Conservation (phyloP, 1,284 basidiomycete genomes). For the Marasmius fiardii region DNA sequence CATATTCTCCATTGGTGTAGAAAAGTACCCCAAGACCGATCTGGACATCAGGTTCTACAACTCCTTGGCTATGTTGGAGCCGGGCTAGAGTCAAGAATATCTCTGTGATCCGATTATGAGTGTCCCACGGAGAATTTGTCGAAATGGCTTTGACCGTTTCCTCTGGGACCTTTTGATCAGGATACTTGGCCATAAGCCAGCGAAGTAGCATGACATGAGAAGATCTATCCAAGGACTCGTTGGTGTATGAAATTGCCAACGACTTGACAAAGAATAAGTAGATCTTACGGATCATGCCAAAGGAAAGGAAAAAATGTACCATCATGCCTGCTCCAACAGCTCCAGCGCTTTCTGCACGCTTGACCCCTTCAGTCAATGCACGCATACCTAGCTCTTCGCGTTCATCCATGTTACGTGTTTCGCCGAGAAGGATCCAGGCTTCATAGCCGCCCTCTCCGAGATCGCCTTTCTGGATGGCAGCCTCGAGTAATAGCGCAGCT, state of each 20-base stretch:
- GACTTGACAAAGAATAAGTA: conserved; percentile 48
- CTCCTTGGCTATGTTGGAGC: conserved; percentile 63
- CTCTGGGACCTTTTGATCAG: conserved; percentile 55
- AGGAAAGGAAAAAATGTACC: conserved; percentile 41
- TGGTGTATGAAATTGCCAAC: conserved; percentile 95
- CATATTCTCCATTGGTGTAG: conserved; percentile 81
- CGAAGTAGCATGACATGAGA: conserved; percentile 87
- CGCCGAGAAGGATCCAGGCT: conserved; percentile 92
- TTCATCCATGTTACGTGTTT: conserved; percentile 97
- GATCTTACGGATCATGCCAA: background rate
- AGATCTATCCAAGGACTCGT: conserved; percentile 90
- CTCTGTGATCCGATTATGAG: conserved; percentile 80
- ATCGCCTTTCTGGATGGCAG: conserved; percentile 79
- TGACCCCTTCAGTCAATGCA: conserved; percentile 69
- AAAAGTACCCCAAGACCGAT: conserved; percentile 92
- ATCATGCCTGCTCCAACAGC: conserved; percentile 79
- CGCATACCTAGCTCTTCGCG: conserved; percentile 78
- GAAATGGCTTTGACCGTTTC: conserved; percentile 55
- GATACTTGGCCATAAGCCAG: conserved; percentile 83
- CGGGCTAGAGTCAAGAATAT: conserved; percentile 85
- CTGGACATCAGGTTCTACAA: conserved; percentile 92
- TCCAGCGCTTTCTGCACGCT: conserved; percentile 56
- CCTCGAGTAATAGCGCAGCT: conserved; percentile 82
- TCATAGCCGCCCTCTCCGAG: conserved; percentile 81
- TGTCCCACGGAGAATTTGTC: conserved; percentile 78